Evolutionary conservation across 208 protist genomes (phyloP).

Genomic region (Wallacemonas collosoma): DNA sequence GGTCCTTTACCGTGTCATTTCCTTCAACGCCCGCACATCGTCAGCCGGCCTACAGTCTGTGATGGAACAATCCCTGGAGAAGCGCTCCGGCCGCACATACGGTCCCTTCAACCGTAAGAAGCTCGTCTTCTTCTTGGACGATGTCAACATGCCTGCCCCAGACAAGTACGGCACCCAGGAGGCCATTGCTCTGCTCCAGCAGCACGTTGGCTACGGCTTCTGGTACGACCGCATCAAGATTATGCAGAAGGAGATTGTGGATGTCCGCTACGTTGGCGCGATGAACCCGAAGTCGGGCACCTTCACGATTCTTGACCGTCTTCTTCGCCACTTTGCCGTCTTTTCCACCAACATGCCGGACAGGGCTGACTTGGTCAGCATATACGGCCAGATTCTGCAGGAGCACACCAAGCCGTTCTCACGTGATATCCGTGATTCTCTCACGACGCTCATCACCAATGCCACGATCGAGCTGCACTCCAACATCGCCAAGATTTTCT

Average conservation of each 20-base stretch:
- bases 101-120: conserved; percentile 96
- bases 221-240: conserved; percentile 98
- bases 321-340: conserved; percentile 97
- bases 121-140: conserved; percentile 98
- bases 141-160: conserved; percentile 98
- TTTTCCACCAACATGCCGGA: conserved; percentile 97
- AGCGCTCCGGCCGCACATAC: conserved; percentile 96
- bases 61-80: conserved; percentile 97
- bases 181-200: conserved; percentile 96
- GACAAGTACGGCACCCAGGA: conserved; percentile 99
- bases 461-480: conserved; percentile 93
- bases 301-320: conserved; percentile 96
- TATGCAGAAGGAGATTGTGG: conserved; percentile 95
- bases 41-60: conserved; percentile 94
- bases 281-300: conserved; percentile 99
- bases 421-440: conserved; percentile 86
- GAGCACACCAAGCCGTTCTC: conserved; percentile 91
- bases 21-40: conserved; percentile 96
- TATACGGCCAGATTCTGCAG: conserved; percentile 95
- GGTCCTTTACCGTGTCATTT: conserved; percentile 92
- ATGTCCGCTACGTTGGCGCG: conserved; percentile 95
- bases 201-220: conserved; percentile 97
- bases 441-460: conserved; percentile 88
- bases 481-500: conserved; percentile 92
- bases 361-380: conserved; percentile 87